Evolutionary conservation across 768 basidiomycete species (phyloP), one percentile per base, ranked within the genome.

Genomic region (Tylopilus vinaceipallidus): DNA sequence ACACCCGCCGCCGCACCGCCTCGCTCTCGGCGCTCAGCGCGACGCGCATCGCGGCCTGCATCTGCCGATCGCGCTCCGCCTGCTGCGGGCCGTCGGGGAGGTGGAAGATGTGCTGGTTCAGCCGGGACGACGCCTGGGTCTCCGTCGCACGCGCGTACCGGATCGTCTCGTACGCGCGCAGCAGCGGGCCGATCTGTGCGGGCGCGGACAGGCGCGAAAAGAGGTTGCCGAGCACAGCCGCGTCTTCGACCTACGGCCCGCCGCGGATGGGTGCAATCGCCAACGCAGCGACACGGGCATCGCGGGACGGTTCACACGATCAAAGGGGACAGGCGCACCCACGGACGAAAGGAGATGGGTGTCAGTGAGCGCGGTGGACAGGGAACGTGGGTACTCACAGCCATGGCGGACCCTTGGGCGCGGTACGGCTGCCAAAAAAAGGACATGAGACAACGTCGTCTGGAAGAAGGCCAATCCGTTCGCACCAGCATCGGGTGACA

Each of bases 61-160:
- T 83, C 16, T 70, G 66, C 4, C 55, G 61, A 50, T 85, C 84
- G 12, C 83, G 73, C 38, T 65, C 66, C 36, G 69, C 63, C 51
- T 84, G 83, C 29, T 72, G 75, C 1, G 74, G 73, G 0, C 82
- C 81, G 47, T 84, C 83, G 0, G 69, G 67, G 0, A 82, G 62
- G 57, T 84, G 82, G 63, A 83, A 83, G 37, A 76, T 74, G 33
- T 69, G 52, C 52, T 80, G 77, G 58, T 83, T 83, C 26, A 75
- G 54, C 1, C 77, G 71, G 4, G 79, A 75, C n/a, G 75, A 71
- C 1, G 59, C 58, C 54, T 85, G 83, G 1, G 78, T 80, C 12
- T 60, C 68, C 0, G 75, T 69, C 3, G 80, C 73, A 23, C 83
- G 80, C 6, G 65, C 55, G 29, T 75, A 71, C 2, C 83, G 79